Evolutionary conservation across 345 rosid genomes (phyloP), one percentile per base, ranked within the genome.

Genomic region (Salix purpurea): DNA sequence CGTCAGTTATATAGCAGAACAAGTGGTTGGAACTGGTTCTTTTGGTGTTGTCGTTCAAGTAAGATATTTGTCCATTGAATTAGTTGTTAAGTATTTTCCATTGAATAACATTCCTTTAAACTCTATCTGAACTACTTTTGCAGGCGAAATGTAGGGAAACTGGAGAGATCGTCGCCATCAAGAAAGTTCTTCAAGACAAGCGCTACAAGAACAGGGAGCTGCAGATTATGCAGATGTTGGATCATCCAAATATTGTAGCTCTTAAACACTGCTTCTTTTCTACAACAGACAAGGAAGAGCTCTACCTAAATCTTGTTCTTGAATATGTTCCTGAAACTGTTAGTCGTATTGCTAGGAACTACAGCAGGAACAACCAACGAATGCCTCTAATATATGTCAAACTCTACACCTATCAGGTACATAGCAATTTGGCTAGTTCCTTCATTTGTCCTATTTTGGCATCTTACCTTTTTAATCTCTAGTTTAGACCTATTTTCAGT

Each of bases 101-200:
- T 26, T 11, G 6, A 37, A 54, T 83, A 78, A 28, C 7, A 40
- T 71, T 66, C 4, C 11, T 69, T 76, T 74, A 74, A 65, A 58
- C 36, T 26, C 65, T 8, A 60, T 72, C 78, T 77, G 67, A 79
- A 77, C 73, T 83, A 67, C 74, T 73, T 74, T 69, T 75, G 82
- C 88, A 96, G 99, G 99, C 99, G 23, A 96, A 93, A 86, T 96
- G 98, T 79, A 82, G 93, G 77, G 99, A 96, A 90, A 91, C 97
- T 23, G 99, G 96, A 74, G 99, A 93, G 78, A 85, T 88, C 67
- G 93, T 96, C 72, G 98, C 99, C 72, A 96, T 96, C 70, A 96
- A 96, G 89, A 96, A 96, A 89, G 99, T 96, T 79, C 92, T 96
- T 65, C 97, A 96, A 77, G 99, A 96, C 83, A 96, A 91, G 83